Conservation (phyloP, 2,329 filamentous ascomycete genomes). For the Fusarium pseudoanthophilum region DNA sequence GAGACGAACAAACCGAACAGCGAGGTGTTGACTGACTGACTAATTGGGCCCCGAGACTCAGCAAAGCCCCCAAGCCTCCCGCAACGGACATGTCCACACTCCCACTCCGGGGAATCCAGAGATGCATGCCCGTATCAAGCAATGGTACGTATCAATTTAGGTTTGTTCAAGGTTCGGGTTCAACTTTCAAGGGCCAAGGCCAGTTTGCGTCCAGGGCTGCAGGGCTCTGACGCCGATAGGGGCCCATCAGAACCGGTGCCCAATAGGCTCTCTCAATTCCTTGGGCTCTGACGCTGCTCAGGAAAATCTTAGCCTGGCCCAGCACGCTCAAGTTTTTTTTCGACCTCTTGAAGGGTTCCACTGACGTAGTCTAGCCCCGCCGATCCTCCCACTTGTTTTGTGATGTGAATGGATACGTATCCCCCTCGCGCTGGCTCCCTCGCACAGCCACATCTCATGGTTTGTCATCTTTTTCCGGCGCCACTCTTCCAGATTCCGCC, state of each 20-base stretch:
- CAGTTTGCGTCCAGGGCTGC: constrained; percentile 20
- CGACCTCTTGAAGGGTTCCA: constrained; percentile 26
- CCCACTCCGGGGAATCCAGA: constrained; percentile 19
- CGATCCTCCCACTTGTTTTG: constrained; percentile 27
- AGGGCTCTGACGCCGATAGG: constrained; percentile 33
- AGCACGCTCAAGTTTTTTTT: constrained; percentile 34
- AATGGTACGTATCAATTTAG: constrained; percentile 23
- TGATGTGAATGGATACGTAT: neutral
- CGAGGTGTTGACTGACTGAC: constrained; percentile 2
- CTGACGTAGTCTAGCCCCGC: constrained; percentile 42
- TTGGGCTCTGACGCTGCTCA: constrained; percentile 24
- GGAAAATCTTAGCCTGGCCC: constrained; percentile 35
- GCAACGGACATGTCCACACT: constrained; percentile 26
- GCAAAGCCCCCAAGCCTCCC: constrained; percentile 23
- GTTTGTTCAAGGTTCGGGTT: constrained; percentile 6
- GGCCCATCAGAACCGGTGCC: constrained; percentile 21
- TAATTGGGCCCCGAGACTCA: constrained; percentile 8
- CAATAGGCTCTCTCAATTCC: constrained; percentile 37
- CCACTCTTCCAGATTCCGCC: constrained; percentile 38
- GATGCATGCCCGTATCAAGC: constrained; percentile 2
- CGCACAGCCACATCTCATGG: constrained; percentile 41
- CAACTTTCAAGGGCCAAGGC: constrained; percentile 18
- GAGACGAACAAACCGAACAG: constrained; percentile 14
- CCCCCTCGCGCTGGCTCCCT: neutral
- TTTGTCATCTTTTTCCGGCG: constrained; percentile 33